Evolutionary conservation across 345 rosid genomes (phyloP), one percentile per base, ranked within the genome.

Genomic region (Salix suchowensis): DNA sequence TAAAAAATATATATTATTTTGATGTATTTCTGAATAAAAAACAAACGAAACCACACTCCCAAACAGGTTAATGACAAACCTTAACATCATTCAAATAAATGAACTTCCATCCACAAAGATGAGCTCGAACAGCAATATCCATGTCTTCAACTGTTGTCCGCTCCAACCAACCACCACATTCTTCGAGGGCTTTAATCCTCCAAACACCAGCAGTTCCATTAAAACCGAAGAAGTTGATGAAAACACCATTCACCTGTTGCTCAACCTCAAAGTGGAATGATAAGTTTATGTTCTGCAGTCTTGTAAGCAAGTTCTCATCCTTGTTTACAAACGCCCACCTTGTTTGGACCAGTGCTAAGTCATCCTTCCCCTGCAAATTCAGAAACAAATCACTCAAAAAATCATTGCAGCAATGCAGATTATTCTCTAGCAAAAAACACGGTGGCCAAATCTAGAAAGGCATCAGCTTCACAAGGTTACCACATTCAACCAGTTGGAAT

Each of bases 151-250:
- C 98, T 0, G 98, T 92, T 75, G 98, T 94, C 70, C 97, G 80
- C 36, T 92, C 98, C 78, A 94, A 74, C 98, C 98, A 94, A n/a
- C 98, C 98, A 28, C 98, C 98, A 78, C 92, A 92, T 1, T 94
- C 94, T 84, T 91, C 94, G 0, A 94, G 88, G 50, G 98, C 98
- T 81, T 88, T 90, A 73, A 88, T 89, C 78, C 98, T 88, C 98
- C 98, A 94, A 6, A 94, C 97, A 65, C 97, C 97, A 76, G 96
- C 97, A 76, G 97, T 93, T 80, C 97, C 97, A 60, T 93, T 93
- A 71, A 93, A 93, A 75, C 98, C 98, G 81, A 93, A 93, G 76
- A 93, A 93, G 83, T 90, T 93, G 44, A 93, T 81, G 78, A 90
- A 93, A 34, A 90, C 78, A 62, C 98, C 94, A 84, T 93, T 93